phyloP scores from a whole-genome alignment of 163 green algal genomes.

The Chlorella variabilis region DNA sequence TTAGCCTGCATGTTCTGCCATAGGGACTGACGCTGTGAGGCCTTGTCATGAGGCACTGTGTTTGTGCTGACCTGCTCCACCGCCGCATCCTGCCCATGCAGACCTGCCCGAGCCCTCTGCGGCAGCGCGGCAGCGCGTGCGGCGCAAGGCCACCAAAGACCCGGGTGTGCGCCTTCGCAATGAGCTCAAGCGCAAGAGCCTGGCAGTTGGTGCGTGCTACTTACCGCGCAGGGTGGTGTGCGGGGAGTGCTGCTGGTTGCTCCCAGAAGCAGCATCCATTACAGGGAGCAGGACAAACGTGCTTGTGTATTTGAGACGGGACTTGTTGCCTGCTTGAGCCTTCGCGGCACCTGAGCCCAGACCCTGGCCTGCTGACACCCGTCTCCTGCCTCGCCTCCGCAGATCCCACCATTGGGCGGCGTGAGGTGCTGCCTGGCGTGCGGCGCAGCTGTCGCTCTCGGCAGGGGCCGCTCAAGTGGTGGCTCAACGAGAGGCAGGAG shows the following conservation, averaged over 20 bases:
- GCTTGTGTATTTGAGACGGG: neutral
- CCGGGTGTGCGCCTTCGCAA: constrained; percentile 42
- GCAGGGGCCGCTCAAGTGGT: constrained; percentile 48
- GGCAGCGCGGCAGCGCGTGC: neutral
- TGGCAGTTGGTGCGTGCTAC: constrained; percentile 18
- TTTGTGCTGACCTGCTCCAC: too few relatives aligned
- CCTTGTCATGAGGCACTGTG: too few relatives aligned
- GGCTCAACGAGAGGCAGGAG: constrained; percentile 49
- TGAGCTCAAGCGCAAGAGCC: constrained; percentile 48
- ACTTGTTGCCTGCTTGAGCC: too few relatives aligned
- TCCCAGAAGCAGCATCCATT: too few relatives aligned
- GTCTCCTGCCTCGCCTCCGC: neutral
- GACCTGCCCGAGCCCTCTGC: neutral
- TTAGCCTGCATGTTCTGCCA: too few relatives aligned
- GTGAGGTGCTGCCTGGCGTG: constrained; percentile 45
- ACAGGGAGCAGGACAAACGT: neutral
- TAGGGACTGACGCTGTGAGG: too few relatives aligned
- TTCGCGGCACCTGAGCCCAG: too few relatives aligned
- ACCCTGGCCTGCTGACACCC: neutral
- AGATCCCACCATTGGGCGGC: constrained; percentile 31
- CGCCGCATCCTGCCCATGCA: too few relatives aligned
- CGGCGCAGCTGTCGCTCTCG: constrained; percentile 27
- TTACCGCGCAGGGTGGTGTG: neutral
- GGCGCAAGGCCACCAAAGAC: constrained; percentile 15
- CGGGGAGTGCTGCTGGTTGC: too few relatives aligned